Evolutionary conservation across 106 monocot species (phyloP), one percentile per base, ranked within the genome.

Genomic region (Gastrodia elata): DNA sequence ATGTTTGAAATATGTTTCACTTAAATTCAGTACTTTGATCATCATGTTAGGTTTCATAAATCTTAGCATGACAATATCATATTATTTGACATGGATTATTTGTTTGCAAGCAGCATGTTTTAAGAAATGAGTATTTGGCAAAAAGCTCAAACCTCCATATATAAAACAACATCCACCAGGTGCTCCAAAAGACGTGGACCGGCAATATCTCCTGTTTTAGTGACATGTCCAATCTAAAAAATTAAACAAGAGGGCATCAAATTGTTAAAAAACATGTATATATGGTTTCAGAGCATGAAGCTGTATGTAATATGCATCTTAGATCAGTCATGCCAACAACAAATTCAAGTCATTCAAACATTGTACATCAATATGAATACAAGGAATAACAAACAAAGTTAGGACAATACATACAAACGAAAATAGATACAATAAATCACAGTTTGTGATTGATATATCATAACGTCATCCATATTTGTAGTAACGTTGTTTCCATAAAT

Each of bases 151-250:
- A 98, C 97, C 88, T 98, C 97, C 93, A 98, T 87, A 72, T 98
- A 98, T 39, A 98, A 82, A 72, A 98, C 97, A 77, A 77, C 83
- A 90, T 98, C 97, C 67, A 98, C 97, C 56, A 98, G 93, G 65
- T 98, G 97, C 80, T 98, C 97, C 71, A 98, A 75, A 3, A 93
- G 74, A 34, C 93, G 93, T 75, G 97, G 97, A 20, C 97, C 97
- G 56, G 97, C 97, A 55, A 98, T 87, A 80, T 98, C 97, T 72
- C 97, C 97, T 61, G 84, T 82, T 85, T 98, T 98, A 38, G 93
- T 98, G 32, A 98, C 97, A 80, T 98, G 97, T 32, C 97, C 97
- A 78, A 98, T 98, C 93, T 98, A 80, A 77, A 52, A 65, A 8
- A 71, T 56, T 13, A 73, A 37, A 0, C n/a, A 58, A 25, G 26